Evolutionary conservation across 306 rosid species (phyloP).

Genomic region (Rosa persica): DNA sequence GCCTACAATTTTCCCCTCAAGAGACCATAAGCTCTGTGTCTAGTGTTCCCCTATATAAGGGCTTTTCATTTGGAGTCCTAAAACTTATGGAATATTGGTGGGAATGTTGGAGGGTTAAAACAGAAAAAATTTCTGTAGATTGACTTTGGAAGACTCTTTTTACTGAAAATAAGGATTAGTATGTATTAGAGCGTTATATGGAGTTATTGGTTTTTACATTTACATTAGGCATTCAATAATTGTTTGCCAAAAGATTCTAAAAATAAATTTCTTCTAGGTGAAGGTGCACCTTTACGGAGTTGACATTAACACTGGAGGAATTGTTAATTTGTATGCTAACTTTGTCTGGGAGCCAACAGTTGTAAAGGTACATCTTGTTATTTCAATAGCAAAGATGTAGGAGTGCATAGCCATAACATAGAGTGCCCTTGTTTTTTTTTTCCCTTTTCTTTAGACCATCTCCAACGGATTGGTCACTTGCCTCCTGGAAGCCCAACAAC

Average conservation of each 20-base stretch:
- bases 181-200: background rate
- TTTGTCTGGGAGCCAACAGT: constrained; percentile 99
- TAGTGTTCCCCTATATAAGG: no score
- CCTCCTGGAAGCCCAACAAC: no score
- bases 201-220: background rate
- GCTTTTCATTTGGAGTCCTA: no score
- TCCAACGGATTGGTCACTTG: no score
- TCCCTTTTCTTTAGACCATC: no score
- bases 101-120: no score
- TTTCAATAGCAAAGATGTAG: background rate
- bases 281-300: constrained; percentile 88
- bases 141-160: background rate
- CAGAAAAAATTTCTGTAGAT: no score
- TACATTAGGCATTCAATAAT: background rate
- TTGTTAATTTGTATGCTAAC: constrained; percentile 84
- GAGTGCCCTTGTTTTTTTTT: background rate
- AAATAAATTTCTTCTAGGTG: constrained; percentile 44
- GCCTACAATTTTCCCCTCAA: no score
- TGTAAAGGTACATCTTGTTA: constrained; percentile 62
- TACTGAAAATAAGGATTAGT: background rate
- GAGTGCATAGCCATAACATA: background rate
- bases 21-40: no score
- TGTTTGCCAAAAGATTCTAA: background rate
- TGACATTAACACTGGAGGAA: constrained; percentile 91
- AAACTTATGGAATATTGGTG: no score